Evolutionary conservation across 768 basidiomycete genomes (phyloP).

Genomic region (Cystofilobasidium ferigula): DNA sequence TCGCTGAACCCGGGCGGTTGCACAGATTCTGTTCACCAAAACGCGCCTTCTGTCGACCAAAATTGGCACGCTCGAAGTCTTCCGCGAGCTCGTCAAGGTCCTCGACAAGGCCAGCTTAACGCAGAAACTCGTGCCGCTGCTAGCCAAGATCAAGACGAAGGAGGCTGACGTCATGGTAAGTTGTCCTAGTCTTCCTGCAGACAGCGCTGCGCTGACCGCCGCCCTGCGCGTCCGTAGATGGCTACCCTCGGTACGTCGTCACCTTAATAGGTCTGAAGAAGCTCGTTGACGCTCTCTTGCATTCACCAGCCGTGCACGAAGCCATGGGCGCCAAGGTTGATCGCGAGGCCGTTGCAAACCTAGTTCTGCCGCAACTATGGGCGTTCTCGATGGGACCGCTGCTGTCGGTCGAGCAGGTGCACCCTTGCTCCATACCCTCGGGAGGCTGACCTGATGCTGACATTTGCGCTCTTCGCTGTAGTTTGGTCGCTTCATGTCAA

Average conservation of each 20-base stretch:
- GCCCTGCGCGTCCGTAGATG: not conserved
- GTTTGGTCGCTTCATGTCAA: constrained; percentile 81
- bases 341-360: constrained; percentile 76
- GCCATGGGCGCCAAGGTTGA: constrained; percentile 94
- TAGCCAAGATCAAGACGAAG: constrained; percentile 90
- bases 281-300: not conserved
- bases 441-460: not conserved
- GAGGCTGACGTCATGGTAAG: constrained; percentile 28
- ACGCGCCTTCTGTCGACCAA: constrained; percentile 45
- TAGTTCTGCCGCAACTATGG: constrained; percentile 87
- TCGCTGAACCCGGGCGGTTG: not conserved
- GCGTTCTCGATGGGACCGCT: constrained; percentile 92
- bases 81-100: constrained; percentile 37
- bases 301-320: constrained; percentile 59
- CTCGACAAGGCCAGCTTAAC: constrained; percentile 49
- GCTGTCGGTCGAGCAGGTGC: constrained; percentile 40
- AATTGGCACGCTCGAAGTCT: constrained; percentile 36
- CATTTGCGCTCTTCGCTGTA: constrained; percentile 44
- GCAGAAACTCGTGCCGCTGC: constrained; percentile 84
- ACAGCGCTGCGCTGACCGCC: not conserved
- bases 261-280: too few species aligned
- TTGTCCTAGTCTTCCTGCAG: not conserved
- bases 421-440: not conserved
- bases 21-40: constrained; percentile 82
- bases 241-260: not conserved